Base-by-base conservation (phyloP, 495 filamentous ascomycete genomes). In the Neurospora sp. region DNA sequence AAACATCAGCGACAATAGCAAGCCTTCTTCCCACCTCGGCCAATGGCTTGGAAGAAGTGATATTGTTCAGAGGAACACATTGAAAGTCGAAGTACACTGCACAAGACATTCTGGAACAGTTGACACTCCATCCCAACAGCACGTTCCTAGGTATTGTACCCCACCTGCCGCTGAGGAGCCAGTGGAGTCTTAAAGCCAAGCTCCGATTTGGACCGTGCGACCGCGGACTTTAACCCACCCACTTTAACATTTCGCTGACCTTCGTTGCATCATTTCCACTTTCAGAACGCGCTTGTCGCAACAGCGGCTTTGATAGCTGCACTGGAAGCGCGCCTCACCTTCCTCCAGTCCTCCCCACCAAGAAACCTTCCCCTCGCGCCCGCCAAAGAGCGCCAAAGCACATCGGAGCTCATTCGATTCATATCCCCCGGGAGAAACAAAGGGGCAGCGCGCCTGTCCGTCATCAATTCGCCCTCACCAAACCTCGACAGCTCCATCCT, bases 211-310 rank as follows among this genome's bases (percentile, higher is more conserved):
- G 6, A 66, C 54, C 54, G 27, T 37, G 54, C 54, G 27, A 62
- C 54, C 5, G 12, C 54, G 27, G 27, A 66, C 54, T 31, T 16
- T 16, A 31, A 23, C 54, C 54, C 54, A 66, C 54, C 54, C 54
- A 66, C 54, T 66, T 62, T 66, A 66, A 66, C 54, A 66, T 66
- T 66, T 66, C 54, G 7, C 54, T 66, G 54, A 18, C 27, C 23
- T 31, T 62, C 54, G 54, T 66, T 66, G 54, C 54, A 66, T 66
- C 54, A 66, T 66, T 66, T 66, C 54, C 54, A 66, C 54, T 66
- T 66, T 66, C 54, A 66, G 54, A 66, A 66, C 54, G 54, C 54
- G 54, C 54, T 66, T 66, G 54, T 66, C 54, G 54, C 54, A 66
- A 35, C 54, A 66, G 54, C 54, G 54, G 54, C 54, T 66, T 66